Evolutionary conservation across 1,139 yeast species (phyloP).

Genomic region (Taiozyma sp.): DNA sequence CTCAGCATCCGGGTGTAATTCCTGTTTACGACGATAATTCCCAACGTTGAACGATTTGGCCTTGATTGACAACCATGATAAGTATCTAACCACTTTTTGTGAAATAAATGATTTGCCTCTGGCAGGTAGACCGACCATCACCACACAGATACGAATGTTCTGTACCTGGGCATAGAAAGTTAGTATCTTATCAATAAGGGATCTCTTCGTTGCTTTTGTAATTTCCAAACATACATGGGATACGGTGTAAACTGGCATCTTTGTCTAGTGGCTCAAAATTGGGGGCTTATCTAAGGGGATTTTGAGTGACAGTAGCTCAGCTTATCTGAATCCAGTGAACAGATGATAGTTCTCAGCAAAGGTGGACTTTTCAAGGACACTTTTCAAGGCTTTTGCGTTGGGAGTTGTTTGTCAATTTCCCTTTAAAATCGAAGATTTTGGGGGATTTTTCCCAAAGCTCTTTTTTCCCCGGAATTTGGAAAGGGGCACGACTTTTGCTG

Average conservation of each 20-base stretch:
- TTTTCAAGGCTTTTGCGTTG: too few relatives aligned
- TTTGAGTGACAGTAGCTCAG: too few relatives aligned
- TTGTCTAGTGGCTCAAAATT: background rate
- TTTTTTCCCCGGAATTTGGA: too few relatives aligned
- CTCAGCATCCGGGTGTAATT: constrained; percentile 62
- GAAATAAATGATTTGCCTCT: constrained; percentile 66
- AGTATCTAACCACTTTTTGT: constrained; percentile 75
- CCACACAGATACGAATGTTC: constrained; percentile 68
- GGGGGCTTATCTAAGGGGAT: background rate
- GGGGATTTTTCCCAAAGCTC: too few relatives aligned
- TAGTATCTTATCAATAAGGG: background rate
- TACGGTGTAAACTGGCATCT: constrained; percentile 71
- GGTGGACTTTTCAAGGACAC: background rate
- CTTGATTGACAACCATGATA: constrained; percentile 86
- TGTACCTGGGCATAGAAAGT: constrained; percentile 40
- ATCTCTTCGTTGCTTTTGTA: too few relatives aligned
- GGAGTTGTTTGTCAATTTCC: too few relatives aligned
- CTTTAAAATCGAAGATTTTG: too few relatives aligned
- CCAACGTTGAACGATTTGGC: constrained; percentile 93
- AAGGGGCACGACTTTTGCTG: too few relatives aligned
- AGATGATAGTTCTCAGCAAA: background rate
- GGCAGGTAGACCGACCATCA: constrained; percentile 70
- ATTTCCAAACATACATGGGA: constrained; percentile 42
- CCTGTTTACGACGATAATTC: constrained; percentile 63
- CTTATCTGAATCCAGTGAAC: too few relatives aligned